Evolutionary conservation across 768 basidiomycete genomes (phyloP), one percentile per base, ranked within the genome.

Genomic region (Trametes elegans): DNA sequence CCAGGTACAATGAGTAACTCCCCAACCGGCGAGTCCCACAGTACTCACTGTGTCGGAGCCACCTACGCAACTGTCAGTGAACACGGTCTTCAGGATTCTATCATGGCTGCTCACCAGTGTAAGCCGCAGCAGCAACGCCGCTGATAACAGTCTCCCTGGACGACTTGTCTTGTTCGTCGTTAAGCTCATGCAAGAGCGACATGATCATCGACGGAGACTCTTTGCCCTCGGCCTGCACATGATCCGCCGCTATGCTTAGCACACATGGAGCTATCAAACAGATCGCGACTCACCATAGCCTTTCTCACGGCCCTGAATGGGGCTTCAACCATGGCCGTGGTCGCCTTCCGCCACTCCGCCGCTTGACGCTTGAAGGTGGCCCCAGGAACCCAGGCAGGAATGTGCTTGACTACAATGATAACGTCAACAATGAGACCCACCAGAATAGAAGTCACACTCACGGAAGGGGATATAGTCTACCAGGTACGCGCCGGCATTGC

Each of bases 401-500:
- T 47, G 42, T 64, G 47, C 40, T 59, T 53, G 39, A 67, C 58
- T 62, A 40, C 21, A 41, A 14, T 18, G 28, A 34, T 41, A 36
- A 34, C 50, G 47, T 34, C 36, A 23, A 10, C 39, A 35, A 23
- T 35, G 24, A 16, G 23, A 21, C 19, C 19, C 29, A 50, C 42
- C 10, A 46, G 16, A 39, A 41, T 49, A 19, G 45, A 9, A 34
- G 39, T 32, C 7, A 13, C 24, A 65, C 68, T 34, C 49, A 70
- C 70, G 60, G 31, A 63, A 49, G n/a, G 70, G 68, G 27, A 71
- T 55, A n/a, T 59, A 50, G 49, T 82, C 79, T 6, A 84, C 78
- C 4, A 80, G 65, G 55, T 73, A 80, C 31, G 69, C 58, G 13
- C 77, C 79, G 2, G 74, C 74, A n/a, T 72, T 61, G 0, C 70